Base-by-base conservation (phyloP, 1,284 basidiomycete genomes). In the Moniliophthora roreri region DNA sequence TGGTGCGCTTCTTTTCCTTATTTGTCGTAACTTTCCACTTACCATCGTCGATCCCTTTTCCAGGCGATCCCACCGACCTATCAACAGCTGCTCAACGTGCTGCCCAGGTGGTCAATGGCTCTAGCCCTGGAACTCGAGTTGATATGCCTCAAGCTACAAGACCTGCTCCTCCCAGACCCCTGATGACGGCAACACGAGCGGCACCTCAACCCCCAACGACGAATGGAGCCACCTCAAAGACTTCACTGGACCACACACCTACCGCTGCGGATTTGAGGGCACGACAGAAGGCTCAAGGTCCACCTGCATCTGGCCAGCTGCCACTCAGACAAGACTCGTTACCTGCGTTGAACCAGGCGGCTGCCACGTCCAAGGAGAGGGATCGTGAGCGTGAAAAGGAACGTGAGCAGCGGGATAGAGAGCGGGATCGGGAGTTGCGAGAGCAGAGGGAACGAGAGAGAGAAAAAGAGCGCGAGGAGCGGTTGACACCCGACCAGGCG, bases 101-200 rank as follows among this genome's bases (percentile, higher is more conserved):
- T 1, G 84, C 84, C 0, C 84, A 87, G 59, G 69, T 82, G 13
- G 85, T 87, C 41, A 85, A 81, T 54, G 84, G 82, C 44, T 76
- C 81, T 0, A 26, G 58, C 62, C 28, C 34, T 40, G 7, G 16
- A 35, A 16, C 51, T n/a, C 18, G 32, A 36, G 13, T 44, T 46
- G 54, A 45, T 11, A 21, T 44, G 26, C 50, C 61, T 15, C 75
- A 78, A 54, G 67, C 79, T 13, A 69, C 73, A 1, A 69, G 81
- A 5, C 69, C 75, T 3, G 74, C 80, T 3, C 80, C 80, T 40
- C 72, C 76, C 10, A 65, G 76, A 41, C 77, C 77, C 2, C 61
- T 73, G 3, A 66, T 75, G 40, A 70, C 74, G 6, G 71, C 79
- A 4, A 77, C 73, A 13, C 75, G 86, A 13, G 76, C 84, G 15